phyloP scores from a whole-genome alignment of 78 protist genomes.

The Dictyostelium purpureum region DNA sequence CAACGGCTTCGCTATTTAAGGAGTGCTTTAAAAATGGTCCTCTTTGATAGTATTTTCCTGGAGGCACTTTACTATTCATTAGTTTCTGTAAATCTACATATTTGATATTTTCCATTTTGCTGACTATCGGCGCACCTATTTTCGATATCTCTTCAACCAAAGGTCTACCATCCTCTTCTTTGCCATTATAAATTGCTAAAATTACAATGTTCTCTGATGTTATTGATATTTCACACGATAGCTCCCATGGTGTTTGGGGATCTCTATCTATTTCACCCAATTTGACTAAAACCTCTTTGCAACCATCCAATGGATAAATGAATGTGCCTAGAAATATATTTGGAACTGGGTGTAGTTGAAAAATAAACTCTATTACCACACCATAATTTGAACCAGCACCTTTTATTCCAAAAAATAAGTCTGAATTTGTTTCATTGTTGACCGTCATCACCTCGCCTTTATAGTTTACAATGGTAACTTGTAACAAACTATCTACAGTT shows the following conservation, averaged over 20 bases:
- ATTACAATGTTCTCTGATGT: neutral
- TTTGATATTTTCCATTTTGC: neutral
- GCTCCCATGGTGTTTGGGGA: neutral
- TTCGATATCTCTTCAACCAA: neutral
- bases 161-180: neutral
- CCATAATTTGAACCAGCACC: neutral
- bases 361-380: neutral
- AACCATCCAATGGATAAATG: neutral
- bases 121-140: too few relatives aligned
- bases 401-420: neutral
- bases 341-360: neutral
- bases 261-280: neutral
- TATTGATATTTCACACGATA: neutral
- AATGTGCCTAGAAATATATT: neutral
- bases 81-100: neutral
- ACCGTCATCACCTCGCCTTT: neutral
- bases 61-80: neutral
- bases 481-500: neutral
- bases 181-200: neutral
- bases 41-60: neutral
- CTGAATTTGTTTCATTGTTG: neutral
- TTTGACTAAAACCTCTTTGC: neutral
- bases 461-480: neutral
- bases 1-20: neutral
- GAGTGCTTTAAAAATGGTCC: neutral